These are phyloP conservation scores for Diplodia scrobiculata DNA, from an alignment of 2,329 filamentous ascomycete genomes.

Conservation along the genomic window DNA sequence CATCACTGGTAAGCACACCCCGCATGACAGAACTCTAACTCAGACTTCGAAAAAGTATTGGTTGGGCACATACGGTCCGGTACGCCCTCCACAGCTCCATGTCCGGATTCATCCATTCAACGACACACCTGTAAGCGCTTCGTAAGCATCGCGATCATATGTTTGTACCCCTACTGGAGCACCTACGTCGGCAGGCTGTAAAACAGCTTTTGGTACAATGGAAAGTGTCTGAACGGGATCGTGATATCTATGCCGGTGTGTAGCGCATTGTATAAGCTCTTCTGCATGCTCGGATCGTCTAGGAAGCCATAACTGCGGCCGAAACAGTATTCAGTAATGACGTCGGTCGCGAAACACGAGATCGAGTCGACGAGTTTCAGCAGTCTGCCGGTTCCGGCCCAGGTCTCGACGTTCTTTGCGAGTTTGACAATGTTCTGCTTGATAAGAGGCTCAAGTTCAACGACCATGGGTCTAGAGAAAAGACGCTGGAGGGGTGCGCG, in stretches of 20 bases:
- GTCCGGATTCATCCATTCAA: conserved; percentile 18
- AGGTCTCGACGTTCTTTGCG: conserved; percentile 29
- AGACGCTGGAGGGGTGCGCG: conserved; percentile 29
- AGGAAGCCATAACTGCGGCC: conserved; percentile 32
- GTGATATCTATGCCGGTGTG: neutral
- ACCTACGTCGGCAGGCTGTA: conserved; percentile 6
- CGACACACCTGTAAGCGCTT: neutral
- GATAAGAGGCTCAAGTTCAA: conserved; percentile 29
- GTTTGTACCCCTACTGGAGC: neutral
- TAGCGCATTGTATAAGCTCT: conserved; percentile 33
- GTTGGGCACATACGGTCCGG: neutral
- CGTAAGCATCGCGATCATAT: neutral
- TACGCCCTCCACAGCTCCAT: conserved; percentile 3
- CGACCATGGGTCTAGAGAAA: conserved; percentile 30
- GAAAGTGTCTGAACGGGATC: conserved; percentile 18
- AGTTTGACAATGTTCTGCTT: conserved; percentile 29
- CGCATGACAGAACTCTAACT: no score
- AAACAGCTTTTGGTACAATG: conserved; percentile 1
- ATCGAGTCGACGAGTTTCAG: conserved; percentile 30
- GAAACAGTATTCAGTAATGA: conserved; percentile 34
- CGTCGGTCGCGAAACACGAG: conserved; percentile 32
- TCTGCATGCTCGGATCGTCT: conserved; percentile 24
- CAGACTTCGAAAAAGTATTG: neutral
- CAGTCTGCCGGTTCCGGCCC: conserved; percentile 25
- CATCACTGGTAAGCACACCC: neutral